phyloP scores from a whole-genome alignment of 208 protist species.

The Wallacemonas collosoma region DNA sequence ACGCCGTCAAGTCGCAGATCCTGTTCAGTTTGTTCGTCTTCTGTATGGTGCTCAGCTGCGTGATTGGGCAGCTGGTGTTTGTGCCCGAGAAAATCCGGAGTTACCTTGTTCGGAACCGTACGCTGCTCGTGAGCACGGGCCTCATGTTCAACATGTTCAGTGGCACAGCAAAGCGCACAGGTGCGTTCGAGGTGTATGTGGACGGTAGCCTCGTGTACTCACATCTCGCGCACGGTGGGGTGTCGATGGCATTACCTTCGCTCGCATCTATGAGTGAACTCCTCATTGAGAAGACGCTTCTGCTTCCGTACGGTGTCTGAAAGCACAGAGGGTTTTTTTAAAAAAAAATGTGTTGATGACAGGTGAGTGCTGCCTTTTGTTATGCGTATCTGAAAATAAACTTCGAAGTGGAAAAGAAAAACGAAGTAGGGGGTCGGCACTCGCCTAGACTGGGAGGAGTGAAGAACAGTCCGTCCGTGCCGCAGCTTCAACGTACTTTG shows the following conservation, averaged over 20 bases:
- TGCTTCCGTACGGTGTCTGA: conserved; percentile 7
- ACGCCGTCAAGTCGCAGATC: conserved; percentile 19
- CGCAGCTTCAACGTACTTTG: no score
- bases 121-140: conserved; percentile 37
- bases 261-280: conserved; percentile 3
- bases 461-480: no score
- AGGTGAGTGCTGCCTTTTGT: no score
- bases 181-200: conserved; percentile 75
- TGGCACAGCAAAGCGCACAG: conserved; percentile 35
- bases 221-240: conserved; percentile 22
- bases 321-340: no score
- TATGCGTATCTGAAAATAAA: no score
- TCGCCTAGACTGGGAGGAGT: no score
- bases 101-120: conserved; percentile 30
- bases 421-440: no score
- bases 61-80: conserved; percentile 33
- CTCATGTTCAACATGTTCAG: conserved; percentile 58
- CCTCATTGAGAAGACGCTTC: conserved; percentile 9
- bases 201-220: conserved; percentile 54
- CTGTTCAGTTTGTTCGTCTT: conserved; percentile 21
- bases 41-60: conserved; percentile 34
- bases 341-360: no score
- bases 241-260: background rate
- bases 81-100: conserved; percentile 24
- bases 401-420: no score